Evolutionary conservation across 2,329 filamentous ascomycete species (phyloP).

Genomic region (Trichocomaceae sp.): DNA sequence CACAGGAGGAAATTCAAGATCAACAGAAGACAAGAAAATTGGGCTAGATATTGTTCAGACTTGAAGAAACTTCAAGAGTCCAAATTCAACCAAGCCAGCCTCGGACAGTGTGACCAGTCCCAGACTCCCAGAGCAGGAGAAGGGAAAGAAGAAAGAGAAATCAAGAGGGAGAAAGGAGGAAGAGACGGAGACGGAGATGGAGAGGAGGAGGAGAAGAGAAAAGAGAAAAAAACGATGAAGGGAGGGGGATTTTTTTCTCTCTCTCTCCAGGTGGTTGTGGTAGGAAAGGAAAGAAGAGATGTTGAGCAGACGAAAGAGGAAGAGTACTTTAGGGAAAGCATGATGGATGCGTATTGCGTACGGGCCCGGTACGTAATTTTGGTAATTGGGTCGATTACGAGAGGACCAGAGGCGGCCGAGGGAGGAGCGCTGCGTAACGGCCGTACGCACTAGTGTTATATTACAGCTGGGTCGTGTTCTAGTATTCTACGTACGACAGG

Average conservation of each 20-base stretch:
- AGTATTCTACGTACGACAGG: too few species aligned
- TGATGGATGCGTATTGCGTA: constrained; percentile 4
- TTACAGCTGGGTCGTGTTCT: constrained; percentile 1
- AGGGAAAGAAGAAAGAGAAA: constrained; percentile 15
- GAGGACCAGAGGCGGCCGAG: not conserved
- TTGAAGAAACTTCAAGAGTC: not conserved
- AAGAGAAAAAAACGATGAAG: constrained; percentile 28
- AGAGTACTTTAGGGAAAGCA: not conserved
- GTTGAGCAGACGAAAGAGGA: constrained; percentile 11
- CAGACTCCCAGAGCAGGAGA: constrained; percentile 34
- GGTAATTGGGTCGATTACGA: constrained; percentile 4
- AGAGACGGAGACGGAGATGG: constrained; percentile 18
- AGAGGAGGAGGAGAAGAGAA: constrained; percentile 25
- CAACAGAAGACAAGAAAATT: constrained; percentile 12
- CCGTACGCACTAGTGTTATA: not conserved
- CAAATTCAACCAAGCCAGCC: not conserved
- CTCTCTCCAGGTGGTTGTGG: constrained; percentile 40
- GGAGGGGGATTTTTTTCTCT: constrained; percentile 27
- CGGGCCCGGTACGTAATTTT: constrained; percentile 6
- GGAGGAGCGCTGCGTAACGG: not conserved
- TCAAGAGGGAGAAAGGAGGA: constrained; percentile 11
- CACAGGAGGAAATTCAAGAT: constrained; percentile 18
- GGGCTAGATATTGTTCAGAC: constrained; percentile 13
- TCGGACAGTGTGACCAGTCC: constrained; percentile 26
- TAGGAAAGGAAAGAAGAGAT: constrained; percentile 29